A percentile compares a stretch with the other conserved stretches of the same genome.
phyloP scores from a whole-genome alignment of 441 rosid genomes.

The Iberis amara region DNA sequence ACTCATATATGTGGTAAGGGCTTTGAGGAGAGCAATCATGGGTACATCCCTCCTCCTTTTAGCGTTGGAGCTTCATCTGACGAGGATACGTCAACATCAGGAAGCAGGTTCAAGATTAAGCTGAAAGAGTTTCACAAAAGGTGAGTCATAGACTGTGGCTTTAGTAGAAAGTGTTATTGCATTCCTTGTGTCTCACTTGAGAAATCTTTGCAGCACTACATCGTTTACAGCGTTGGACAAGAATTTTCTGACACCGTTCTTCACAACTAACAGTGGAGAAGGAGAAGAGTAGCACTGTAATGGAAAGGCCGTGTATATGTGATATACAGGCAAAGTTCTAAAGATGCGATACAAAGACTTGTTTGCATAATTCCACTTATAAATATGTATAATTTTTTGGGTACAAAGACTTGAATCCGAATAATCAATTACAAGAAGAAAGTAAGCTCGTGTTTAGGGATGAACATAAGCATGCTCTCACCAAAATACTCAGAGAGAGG shows the following conservation, averaged over 20 bases:
- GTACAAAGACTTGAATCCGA: constrained; percentile 1
- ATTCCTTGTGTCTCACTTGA: constrained; percentile 11
- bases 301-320: constrained; percentile 30
- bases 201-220: constrained; percentile 48
- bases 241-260: constrained; percentile 89
- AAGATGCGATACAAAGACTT: no score
- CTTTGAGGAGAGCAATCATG: constrained; percentile 42
- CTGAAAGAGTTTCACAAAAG: constrained; percentile 73
- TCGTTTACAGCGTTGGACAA: constrained; percentile 85
- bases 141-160: constrained; percentile 30
- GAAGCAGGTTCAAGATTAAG: constrained; percentile 69
- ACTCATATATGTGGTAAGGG: constrained; percentile 34
- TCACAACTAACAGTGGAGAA: constrained; percentile 80
- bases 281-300: constrained; percentile 39
- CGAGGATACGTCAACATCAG: constrained; percentile 58
- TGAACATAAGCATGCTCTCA: constrained; percentile 48
- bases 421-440: constrained; percentile 46
- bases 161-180: background rate
- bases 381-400: constrained; percentile 1
- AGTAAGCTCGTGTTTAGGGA: constrained; percentile 51
- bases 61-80: constrained; percentile 50
- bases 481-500: constrained; percentile 48
- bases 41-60: constrained; percentile 37
- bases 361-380: no score
- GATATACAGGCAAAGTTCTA: background rate